These are phyloP conservation scores for Amorphotheca resinae DNA, from an alignment of 495 filamentous ascomycete genomes.

Conservation along the genomic window DNA sequence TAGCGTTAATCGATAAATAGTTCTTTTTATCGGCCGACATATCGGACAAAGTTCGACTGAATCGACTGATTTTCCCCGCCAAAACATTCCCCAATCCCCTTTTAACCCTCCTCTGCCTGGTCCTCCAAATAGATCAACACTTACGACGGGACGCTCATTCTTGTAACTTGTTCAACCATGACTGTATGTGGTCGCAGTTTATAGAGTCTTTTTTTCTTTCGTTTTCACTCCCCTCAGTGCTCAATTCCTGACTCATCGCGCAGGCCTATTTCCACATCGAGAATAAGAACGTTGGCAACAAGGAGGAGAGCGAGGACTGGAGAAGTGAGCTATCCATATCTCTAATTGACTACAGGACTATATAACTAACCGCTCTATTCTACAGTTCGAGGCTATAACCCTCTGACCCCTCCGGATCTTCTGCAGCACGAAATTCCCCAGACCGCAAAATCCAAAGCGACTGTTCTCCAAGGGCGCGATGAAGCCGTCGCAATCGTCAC, in stretches of 20 bases:
- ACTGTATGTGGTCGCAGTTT: no score
- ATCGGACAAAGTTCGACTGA: no score
- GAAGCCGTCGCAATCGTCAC: slow-evolving; percentile 75
- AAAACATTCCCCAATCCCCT: no score
- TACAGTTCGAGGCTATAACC: slow-evolving; percentile 80
- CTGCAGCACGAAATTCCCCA: slow-evolving; percentile 90
- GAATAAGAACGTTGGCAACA: slow-evolving; percentile 82
- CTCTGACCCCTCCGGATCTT: slow-evolving; percentile 82
- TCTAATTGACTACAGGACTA: slow-evolving; percentile 4
- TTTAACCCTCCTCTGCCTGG: no score
- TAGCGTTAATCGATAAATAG: no score
- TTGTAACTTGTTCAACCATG: no score
- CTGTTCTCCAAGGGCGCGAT: slow-evolving; percentile 68
- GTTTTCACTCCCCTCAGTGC: not conserved
- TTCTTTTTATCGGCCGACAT: no score
- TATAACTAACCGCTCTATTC: not conserved
- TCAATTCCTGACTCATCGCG: not conserved
- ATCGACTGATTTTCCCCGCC: no score
- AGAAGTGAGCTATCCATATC: slow-evolving; percentile 47
- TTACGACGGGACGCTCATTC: no score
- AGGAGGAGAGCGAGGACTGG: slow-evolving; percentile 72
- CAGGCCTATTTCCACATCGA: slow-evolving; percentile 63
- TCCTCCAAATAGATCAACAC: no score
- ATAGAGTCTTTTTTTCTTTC: no score
- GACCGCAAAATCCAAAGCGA: slow-evolving; percentile 61